Conservation (phyloP, 2,329 filamentous ascomycete species). For the Coniochaeta sp. region DNA sequence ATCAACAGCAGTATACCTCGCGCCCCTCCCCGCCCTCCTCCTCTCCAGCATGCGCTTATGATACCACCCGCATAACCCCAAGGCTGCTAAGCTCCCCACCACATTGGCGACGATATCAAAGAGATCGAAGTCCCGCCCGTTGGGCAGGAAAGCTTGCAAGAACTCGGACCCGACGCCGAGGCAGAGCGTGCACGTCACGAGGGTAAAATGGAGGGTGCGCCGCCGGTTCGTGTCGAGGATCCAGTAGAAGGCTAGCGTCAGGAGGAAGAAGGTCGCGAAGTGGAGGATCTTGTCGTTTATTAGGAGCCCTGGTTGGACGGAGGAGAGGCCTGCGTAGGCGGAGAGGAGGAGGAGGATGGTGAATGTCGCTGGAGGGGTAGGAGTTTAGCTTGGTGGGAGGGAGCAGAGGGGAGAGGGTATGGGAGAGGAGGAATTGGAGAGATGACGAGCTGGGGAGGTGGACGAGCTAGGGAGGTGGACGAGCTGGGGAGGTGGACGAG, state of each 20-base stretch:
- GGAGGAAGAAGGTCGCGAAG: constrained; percentile 78
- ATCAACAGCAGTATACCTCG: constrained; percentile 42
- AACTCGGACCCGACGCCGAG: constrained; percentile 71
- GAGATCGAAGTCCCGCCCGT: constrained; percentile 64
- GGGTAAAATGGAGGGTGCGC: constrained; percentile 75
- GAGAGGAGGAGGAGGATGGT: constrained; percentile 64
- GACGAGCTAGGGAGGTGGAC: constrained; percentile 6
- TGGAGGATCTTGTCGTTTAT: constrained; percentile 91
- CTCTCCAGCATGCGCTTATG: constrained; percentile 93
- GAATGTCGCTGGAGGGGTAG: constrained; percentile 71
- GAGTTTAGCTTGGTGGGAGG: too few relatives aligned
- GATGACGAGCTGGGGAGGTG: too few relatives aligned
- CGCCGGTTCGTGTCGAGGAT: constrained; percentile 86
- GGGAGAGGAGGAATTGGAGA: too few relatives aligned
- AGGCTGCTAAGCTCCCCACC: constrained; percentile 63
- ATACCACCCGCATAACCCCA: constrained; percentile 81
- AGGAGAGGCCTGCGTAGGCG: constrained; percentile 73
- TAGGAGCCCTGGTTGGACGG: constrained; percentile 44
- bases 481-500: constrained; percentile 5
- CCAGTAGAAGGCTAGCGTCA: constrained; percentile 93
- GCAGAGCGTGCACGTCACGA: constrained; percentile 67
- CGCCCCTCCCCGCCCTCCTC: constrained; percentile 69
- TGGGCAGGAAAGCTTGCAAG: constrained; percentile 67
- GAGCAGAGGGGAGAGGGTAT: too few relatives aligned
- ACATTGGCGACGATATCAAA: constrained; percentile 87